Conservation (phyloP, 257 asterid species). For the Plantago major region DNA sequence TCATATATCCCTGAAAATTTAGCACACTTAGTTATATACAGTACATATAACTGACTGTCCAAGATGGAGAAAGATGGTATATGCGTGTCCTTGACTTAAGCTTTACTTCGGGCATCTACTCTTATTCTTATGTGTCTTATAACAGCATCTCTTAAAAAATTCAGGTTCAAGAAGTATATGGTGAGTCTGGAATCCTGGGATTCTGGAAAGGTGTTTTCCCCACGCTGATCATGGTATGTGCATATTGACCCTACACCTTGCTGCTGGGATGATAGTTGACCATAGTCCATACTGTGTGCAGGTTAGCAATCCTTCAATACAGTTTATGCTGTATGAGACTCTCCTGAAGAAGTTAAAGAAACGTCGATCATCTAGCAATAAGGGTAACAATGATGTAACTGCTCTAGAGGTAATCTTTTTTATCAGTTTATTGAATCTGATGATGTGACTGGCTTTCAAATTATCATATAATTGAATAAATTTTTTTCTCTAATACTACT, state of each 20-base stretch:
- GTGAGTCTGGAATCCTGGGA: constrained; percentile 80
- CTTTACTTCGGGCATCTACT: constrained; percentile 9
- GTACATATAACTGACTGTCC: neutral
- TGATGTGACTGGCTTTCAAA: neutral
- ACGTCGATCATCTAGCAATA: constrained; percentile 43
- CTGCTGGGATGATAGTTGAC: constrained; percentile 30
- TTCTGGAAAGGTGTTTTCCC: constrained; percentile 98
- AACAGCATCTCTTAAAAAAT: constrained; percentile 18
- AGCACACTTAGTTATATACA: neutral
- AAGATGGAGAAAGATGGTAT: neutral
- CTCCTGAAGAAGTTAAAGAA: constrained; percentile 76
- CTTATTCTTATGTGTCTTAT: constrained; percentile 19
- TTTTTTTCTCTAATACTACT: constrained; percentile 8
- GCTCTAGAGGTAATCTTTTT: constrained; percentile 66
- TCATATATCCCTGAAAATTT: constrained; percentile 2
- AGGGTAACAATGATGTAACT: constrained; percentile 50
- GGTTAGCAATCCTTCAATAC: constrained; percentile 98
- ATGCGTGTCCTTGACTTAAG: constrained; percentile 13
- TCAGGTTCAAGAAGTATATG: constrained; percentile 91
- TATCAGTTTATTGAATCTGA: constrained; percentile 7
- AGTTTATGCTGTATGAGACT: constrained; percentile 93
- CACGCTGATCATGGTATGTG: constrained; percentile 88
- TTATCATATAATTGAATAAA: constrained; percentile 1
- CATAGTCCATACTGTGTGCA: constrained; percentile 31
- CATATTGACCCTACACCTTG: constrained; percentile 19